These are phyloP conservation scores for Termitomyces eurrhizus DNA, from an alignment of 768 basidiomycete species.

Conservation along the genomic window DNA sequence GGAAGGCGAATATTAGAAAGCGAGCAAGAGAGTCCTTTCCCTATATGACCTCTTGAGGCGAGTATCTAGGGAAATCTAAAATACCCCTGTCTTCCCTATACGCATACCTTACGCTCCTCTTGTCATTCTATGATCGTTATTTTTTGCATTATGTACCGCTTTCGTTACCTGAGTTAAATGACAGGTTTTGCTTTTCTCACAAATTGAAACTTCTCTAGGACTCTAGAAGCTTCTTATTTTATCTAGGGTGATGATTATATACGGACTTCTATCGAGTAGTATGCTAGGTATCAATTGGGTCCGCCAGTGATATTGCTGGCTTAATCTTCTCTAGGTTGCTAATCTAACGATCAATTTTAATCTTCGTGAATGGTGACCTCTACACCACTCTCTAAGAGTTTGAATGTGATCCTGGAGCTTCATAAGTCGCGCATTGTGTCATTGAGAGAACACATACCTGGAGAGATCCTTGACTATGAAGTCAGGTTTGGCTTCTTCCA, in stretches of 20 bases:
- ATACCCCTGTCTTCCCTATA: slow-evolving; percentile 16
- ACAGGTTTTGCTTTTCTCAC: slow-evolving; percentile 10
- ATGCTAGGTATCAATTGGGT: background rate
- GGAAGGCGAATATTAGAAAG: slow-evolving; percentile 51
- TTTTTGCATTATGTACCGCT: slow-evolving; percentile 15
- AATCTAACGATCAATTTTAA: slow-evolving; percentile 11
- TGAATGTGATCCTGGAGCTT: slow-evolving; percentile 27
- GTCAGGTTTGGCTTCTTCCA: slow-evolving; percentile 60
- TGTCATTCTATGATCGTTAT: slow-evolving; percentile 8
- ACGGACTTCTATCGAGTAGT: background rate
- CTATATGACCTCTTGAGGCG: slow-evolving; percentile 8
- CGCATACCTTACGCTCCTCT: slow-evolving; percentile 14
- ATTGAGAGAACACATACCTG: slow-evolving; percentile 37
- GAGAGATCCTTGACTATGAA: slow-evolving; percentile 73
- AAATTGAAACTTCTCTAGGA: slow-evolving; percentile 3
- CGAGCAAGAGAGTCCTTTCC: slow-evolving; percentile 10
- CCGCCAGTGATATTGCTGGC: background rate
- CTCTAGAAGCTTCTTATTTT: background rate
- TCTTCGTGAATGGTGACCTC: slow-evolving; percentile 40
- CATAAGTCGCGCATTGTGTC: background rate
- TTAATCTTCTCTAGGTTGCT: background rate
- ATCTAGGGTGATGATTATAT: background rate
- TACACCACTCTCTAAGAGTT: slow-evolving; percentile 35
- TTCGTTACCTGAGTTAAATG: slow-evolving; percentile 6
- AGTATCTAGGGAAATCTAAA: slow-evolving; percentile 13